Base-by-base conservation (phyloP, 306 rosid species). In the Trifolium pratense region DNA sequence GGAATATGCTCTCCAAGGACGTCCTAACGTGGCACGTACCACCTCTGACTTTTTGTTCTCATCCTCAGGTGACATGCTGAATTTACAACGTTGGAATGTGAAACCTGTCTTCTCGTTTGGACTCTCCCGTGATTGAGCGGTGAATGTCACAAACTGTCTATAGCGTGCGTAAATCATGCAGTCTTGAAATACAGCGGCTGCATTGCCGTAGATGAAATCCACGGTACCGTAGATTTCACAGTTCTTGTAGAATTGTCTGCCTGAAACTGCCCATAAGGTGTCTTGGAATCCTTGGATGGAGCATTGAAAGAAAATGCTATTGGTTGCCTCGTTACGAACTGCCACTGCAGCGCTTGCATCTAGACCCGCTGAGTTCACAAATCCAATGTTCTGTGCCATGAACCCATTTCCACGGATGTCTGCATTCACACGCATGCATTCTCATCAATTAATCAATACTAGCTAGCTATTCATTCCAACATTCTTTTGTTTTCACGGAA, bases 171-270 rank as follows among this genome's bases (percentile, higher is more conserved):
- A 74, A 2, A 82, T 0, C 69, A 7, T 62, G 66, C 86, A 82
- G 62, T 78, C 86, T 52, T 82, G 82, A 17, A 82, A 82, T 31
- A 78, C 42, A 1, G 86, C 82, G 0, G 82, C 79, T 5, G 86
- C 86, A 2, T 15, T 37, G 2, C 86, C 86, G 52, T 78, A 82
- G 57, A 82, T 74, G 80, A 82, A 82, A 36, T 82, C 86, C 0
- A 82, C 86, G 0, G 86, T 82, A 26, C 86, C 86, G 6, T 68
- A 82, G 7, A 82, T 78, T 25, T 53, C 59, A 23, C 82, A 73
- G 12, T 63, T 68, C 23, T 82, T 82, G 82, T 82, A 82, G 61
- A 78, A 82, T 5, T 82, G 86, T 1, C 80, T 46, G 0, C 86
- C 86, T 0, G 77, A 48, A 3, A 78, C 86, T 0, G 86, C 82